Percentiles rank a stretch among this genome's conserved stretches.
Evolutionary conservation across 495 filamentous ascomycete species (phyloP).

Genomic region (Trichoderma gamsii): DNA sequence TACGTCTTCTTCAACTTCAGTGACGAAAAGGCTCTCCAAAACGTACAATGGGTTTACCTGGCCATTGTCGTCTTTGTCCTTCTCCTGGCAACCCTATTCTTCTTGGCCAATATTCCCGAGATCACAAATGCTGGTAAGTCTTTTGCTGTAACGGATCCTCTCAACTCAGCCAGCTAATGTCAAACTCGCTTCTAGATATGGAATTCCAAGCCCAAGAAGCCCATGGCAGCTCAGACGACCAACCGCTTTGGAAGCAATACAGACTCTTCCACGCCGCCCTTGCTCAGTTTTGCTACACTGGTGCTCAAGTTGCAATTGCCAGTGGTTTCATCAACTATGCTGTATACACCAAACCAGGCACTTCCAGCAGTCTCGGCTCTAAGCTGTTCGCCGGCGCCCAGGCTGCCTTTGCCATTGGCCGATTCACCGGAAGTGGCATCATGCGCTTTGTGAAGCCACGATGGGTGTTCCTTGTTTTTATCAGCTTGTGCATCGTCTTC

Average conservation of each 20-base stretch:
- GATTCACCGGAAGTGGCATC: slow-evolving; percentile 51
- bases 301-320: slow-evolving; percentile 60
- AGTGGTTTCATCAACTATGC: slow-evolving; percentile 43
- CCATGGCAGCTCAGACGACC: slow-evolving; percentile 37
- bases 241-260: slow-evolving; percentile 56
- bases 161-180: neutral
- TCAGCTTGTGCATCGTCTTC: slow-evolving; percentile 52
- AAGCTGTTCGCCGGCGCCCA: slow-evolving; percentile 61
- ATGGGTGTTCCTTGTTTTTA: slow-evolving; percentile 44
- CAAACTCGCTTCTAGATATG: slow-evolving; percentile 8
- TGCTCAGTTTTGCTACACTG: slow-evolving; percentile 68
- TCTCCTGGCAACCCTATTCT: slow-evolving; percentile 58
- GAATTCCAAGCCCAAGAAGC: slow-evolving; percentile 37
- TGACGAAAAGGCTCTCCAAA: slow-evolving; percentile 42
- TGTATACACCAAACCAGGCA: slow-evolving; percentile 20
- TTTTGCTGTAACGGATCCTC: neutral
- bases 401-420: slow-evolving; percentile 58
- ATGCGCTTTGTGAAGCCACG: slow-evolving; percentile 48
- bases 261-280: slow-evolving; percentile 59
- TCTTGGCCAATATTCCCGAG: slow-evolving; percentile 59
- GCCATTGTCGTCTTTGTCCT: slow-evolving; percentile 66
- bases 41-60: slow-evolving; percentile 72
- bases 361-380: slow-evolving; percentile 21
- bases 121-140: slow-evolving; percentile 70
- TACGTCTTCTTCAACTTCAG: slow-evolving; percentile 62